Base-by-base conservation (phyloP, 2,329 filamentous ascomycete species). In the Periconia macrospinosa region DNA sequence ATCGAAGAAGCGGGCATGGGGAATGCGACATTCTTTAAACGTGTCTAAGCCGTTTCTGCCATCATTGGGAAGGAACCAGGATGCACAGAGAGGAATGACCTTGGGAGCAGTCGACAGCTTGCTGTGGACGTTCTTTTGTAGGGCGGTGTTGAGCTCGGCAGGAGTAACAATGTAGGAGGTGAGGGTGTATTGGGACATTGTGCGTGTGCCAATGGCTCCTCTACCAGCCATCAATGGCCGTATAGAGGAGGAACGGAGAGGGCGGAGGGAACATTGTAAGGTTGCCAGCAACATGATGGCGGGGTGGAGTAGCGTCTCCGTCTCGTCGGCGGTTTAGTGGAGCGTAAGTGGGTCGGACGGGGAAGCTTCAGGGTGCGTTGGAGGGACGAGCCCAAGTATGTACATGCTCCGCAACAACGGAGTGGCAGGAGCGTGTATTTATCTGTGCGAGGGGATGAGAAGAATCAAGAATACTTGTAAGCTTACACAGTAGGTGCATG, bases 21-120 rank as follows among this genome's bases (percentile, higher is more conserved):
- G 93, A 59, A 99, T 94, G 66, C 91, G 90, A 70, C 87, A 85
- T 70, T 91, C 84, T 61, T 86, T 84, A 79, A 93, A 99, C 42
- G 88, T 86, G 59, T 94, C 82, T 63, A 89, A 85, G 50, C 94
- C 94, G 47, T 85, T 90, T 57, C 92, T 87, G 50, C 85, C 85
- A 60, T 96, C 93, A 74, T 96, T 97, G 58, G 94, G 94, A 58
- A 99, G 84, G 71, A 97, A 99, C 94, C 94, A 99, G 20, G 91
- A 84, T 45, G 92, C 94, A 75, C 92, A 97, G 41, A 99, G 82
- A 2, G 94, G 90, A 50, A 99, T 86, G 42, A 95, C 88, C 61
- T 90, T 87, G 1, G 93, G 89, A 13, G 91, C 86, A 42, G 90
- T 89, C 55, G 90, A 91, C 65, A 93, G 89, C 57, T 88, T 86